Conservation (phyloP, 2,329 filamentous ascomycete genomes). For the Myriosclerotinia duriaeana region DNA sequence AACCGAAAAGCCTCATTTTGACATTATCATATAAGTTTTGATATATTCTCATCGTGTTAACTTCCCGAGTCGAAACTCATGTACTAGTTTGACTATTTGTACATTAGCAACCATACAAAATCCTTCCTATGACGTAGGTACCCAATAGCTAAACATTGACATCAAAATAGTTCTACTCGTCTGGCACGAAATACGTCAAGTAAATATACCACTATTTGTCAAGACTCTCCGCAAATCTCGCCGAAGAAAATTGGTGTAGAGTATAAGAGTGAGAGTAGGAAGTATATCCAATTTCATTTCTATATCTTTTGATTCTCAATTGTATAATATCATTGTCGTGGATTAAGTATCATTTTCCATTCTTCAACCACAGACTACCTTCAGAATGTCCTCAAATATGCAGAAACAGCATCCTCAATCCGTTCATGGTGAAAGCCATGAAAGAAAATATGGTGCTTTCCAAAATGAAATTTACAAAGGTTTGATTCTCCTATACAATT, state of each 20-base stretch:
- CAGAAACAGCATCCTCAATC: conserved; percentile 31
- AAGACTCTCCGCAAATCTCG: conserved; percentile 4
- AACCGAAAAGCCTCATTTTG: background rate
- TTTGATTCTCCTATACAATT: background rate
- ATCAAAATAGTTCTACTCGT: background rate
- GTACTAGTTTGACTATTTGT: background rate
- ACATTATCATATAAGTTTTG: background rate
- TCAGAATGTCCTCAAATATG: conserved; percentile 27
- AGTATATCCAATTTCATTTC: background rate
- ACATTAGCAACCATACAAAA: background rate
- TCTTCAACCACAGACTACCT: background rate
- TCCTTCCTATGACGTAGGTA: background rate
- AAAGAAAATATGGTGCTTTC: conserved; percentile 34
- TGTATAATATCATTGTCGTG: background rate
- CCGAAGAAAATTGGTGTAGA: background rate
- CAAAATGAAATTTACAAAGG: conserved; percentile 34
- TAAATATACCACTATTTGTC: background rate
- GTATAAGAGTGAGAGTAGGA: background rate
- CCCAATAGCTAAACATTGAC: background rate
- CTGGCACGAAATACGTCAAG: background rate
- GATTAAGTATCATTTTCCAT: background rate
- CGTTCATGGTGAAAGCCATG: conserved; percentile 25
- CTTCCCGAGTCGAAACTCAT: background rate
- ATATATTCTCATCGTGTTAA: background rate
- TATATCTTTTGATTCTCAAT: background rate